Conservation (phyloP, 2,329 filamentous ascomycete species). For the Didymella glomerata region DNA sequence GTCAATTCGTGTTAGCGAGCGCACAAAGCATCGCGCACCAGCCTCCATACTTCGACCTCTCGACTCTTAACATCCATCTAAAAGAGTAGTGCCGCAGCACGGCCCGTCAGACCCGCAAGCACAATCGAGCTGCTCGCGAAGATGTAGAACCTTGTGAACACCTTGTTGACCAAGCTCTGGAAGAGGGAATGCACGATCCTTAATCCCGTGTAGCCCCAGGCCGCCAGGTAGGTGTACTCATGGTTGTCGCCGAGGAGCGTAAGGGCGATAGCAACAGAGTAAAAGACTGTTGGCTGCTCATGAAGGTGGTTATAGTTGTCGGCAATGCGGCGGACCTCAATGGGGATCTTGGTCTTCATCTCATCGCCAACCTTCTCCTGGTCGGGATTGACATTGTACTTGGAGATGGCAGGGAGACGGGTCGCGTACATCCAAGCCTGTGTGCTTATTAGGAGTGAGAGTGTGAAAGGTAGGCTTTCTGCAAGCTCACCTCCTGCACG, state of each 20-base stretch:
- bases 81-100: conserved; percentile 17
- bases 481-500: conserved; percentile 18
- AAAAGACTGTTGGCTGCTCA: conserved; percentile 20
- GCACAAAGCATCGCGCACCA: neutral
- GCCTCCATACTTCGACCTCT: neutral
- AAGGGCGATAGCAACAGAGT: conserved; percentile 13
- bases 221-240: conserved; percentile 21
- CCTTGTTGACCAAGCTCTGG: conserved; percentile 22
- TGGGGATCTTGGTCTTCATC: conserved; percentile 19
- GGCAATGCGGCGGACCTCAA: conserved; percentile 21
- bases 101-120: conserved; percentile 16
- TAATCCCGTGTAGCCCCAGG: conserved; percentile 21
- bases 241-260: conserved; percentile 21
- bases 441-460: neutral
- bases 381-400: conserved; percentile 16
- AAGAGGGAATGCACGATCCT: conserved; percentile 19
- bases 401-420: conserved; percentile 20
- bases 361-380: conserved; percentile 11
- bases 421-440: conserved; percentile 23
- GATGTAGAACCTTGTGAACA: conserved; percentile 18
- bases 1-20: neutral
- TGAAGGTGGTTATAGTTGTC: conserved; percentile 22
- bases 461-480: neutral
- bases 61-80: neutral
- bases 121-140: conserved; percentile 17